phyloP scores from a whole-genome alignment of 2,329 filamentous ascomycete genomes.

The Epichloe uncinata region DNA sequence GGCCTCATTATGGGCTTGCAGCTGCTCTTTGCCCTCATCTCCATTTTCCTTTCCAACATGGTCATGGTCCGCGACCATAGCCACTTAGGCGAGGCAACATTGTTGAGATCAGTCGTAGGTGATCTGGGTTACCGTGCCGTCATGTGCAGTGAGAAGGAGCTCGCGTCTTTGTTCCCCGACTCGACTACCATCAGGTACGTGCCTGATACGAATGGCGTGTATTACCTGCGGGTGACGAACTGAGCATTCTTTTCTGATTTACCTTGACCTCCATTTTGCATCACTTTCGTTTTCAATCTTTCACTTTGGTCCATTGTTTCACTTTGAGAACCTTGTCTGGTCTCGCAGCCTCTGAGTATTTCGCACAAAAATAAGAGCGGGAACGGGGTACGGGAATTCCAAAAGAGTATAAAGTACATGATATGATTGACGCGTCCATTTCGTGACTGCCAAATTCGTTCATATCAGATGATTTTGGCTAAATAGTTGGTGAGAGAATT shows the following conservation, averaged over 20 bases:
- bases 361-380: no score
- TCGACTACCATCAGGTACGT: conserved; percentile 5
- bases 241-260: neutral
- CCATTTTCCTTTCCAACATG: conserved; percentile 13
- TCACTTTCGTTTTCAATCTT: no score
- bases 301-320: no score
- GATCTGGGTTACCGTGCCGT: conserved; percentile 7
- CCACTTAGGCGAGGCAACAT: conserved; percentile 10
- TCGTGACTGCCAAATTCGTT: no score
- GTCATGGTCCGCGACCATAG: conserved; percentile 16
- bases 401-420: no score
- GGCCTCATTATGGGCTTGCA: conserved; percentile 19
- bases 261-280: no score
- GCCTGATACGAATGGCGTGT: conserved; percentile 3
- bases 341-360: no score
- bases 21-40: conserved; percentile 13
- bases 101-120: conserved; percentile 9
- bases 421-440: no score
- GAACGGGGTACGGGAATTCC: no score
- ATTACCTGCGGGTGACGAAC: conserved; percentile 2
- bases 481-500: no score
- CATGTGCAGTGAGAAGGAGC: conserved; percentile 9
- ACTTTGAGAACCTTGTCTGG: no score
- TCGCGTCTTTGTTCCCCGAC: conserved; percentile 6
- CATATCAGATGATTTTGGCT: no score